Evolutionary conservation across 805 yeast genomes (phyloP).

Genomic region (Wickerhamiella domercqiae): DNA sequence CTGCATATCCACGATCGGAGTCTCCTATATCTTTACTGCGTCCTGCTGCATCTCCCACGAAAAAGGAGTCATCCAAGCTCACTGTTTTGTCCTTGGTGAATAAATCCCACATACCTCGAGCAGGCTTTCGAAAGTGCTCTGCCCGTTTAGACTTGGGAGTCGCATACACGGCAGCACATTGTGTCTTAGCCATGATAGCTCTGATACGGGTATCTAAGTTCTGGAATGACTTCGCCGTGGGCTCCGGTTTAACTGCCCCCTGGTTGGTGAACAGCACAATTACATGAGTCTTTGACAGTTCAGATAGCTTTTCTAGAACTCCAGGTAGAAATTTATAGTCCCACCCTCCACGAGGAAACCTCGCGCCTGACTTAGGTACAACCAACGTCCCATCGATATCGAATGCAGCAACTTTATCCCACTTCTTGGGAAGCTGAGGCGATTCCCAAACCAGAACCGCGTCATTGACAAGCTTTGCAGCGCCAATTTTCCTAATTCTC

Average conservation of each 20-base stretch:
- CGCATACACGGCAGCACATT: slow-evolving; percentile 33
- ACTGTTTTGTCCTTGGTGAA: slow-evolving; percentile 28
- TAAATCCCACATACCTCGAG: slow-evolving; percentile 58
- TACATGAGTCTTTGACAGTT: slow-evolving; percentile 17
- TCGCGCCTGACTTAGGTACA: slow-evolving; percentile 43
- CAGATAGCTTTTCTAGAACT: slow-evolving; percentile 8
- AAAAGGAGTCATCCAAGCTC: slow-evolving; percentile 38
- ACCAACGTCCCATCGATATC: slow-evolving; percentile 78
- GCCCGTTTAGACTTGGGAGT: slow-evolving; percentile 33
- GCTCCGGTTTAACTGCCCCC: slow-evolving; percentile 39
- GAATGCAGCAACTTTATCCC: slow-evolving; percentile 43
- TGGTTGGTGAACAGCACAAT: slow-evolving; percentile 78
- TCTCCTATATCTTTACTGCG: slow-evolving; percentile 64
- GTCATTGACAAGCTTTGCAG: background rate
- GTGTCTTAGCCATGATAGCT: slow-evolving; percentile 6
- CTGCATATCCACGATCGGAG: slow-evolving; percentile 59
- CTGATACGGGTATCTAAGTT: slow-evolving; percentile 20
- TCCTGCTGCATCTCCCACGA: slow-evolving; percentile 97
- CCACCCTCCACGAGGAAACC: slow-evolving; percentile 38
- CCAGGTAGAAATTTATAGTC: slow-evolving; percentile 54
- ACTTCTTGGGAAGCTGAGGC: background rate
- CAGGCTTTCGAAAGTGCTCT: slow-evolving; percentile 40
- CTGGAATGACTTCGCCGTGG: slow-evolving; percentile 25
- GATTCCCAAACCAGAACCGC: background rate
- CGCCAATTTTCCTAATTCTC: too few relatives aligned